These are phyloP conservation scores for Platanthera guangdongensis DNA, from an alignment of 106 monocot genomes.

Conservation along the genomic window DNA sequence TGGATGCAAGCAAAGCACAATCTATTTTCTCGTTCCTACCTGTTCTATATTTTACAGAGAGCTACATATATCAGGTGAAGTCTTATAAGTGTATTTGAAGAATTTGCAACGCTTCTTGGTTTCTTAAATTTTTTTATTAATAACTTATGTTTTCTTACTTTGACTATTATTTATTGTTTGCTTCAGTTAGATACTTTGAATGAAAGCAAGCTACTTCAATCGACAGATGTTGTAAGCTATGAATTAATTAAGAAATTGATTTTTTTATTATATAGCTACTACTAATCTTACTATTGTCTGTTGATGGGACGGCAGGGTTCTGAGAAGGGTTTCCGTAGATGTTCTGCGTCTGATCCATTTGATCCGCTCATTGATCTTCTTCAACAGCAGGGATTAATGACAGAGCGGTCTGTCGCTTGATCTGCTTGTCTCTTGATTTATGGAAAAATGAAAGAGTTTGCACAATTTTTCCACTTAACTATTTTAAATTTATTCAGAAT, in stretches of 20 bases:
- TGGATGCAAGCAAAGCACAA: conserved; percentile 44
- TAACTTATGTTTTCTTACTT: conserved; percentile 7
- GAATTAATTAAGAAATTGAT: conserved; percentile 6
- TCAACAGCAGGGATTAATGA: conserved; percentile 46
- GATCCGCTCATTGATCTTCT: conserved; percentile 48
- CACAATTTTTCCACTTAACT: not conserved
- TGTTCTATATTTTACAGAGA: conserved; percentile 66
- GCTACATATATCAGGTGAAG: conserved; percentile 89
- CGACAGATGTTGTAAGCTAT: conserved; percentile 10
- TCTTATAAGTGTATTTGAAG: not conserved
- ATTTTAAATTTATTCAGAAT: conserved; percentile 37
- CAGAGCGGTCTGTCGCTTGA: conserved; percentile 37
- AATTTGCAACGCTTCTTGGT: not conserved
- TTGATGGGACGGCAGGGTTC: conserved; percentile 15
- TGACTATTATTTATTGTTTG: conserved; percentile 1
- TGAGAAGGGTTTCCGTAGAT: not conserved
- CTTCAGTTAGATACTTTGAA: conserved; percentile 67
- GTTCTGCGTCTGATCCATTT: conserved; percentile 28
- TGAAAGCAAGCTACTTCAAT: conserved; percentile 37
- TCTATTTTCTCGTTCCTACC: conserved; percentile 70
- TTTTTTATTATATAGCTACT: not conserved
- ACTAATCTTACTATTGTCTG: conserved; percentile 7
- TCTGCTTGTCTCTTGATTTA: not conserved
- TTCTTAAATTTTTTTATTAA: conserved; percentile 1
- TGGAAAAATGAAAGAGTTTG: not conserved